Evolutionary conservation across 352 stramenopile species (phyloP).

Genomic region (Pythium catenulatum): DNA sequence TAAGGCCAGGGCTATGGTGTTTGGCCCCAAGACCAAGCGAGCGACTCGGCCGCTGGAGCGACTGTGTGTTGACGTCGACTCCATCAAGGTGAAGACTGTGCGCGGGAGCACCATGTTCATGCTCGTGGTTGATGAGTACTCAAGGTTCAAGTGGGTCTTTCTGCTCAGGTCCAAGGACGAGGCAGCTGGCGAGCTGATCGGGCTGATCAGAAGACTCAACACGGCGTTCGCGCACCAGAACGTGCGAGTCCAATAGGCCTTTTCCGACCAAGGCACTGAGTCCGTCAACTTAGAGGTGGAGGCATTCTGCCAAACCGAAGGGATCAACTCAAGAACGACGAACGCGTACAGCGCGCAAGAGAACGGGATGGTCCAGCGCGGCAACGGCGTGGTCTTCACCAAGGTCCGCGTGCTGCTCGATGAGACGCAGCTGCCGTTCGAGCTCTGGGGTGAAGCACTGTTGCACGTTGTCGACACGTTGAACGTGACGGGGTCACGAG

Average conservation of each 20-base stretch:
- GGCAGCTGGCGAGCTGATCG: not conserved
- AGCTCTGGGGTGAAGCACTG: constrained; percentile 45
- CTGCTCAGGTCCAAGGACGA: constrained; percentile 18
- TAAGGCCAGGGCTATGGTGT: not conserved
- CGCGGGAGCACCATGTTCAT: constrained; percentile 38
- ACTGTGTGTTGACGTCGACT: not conserved
- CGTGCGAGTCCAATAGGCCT: not conserved
- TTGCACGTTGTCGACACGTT: constrained; percentile 24
- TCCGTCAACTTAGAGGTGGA: constrained; percentile 2
- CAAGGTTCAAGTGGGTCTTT: constrained; percentile 53
- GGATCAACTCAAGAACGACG: not conserved
- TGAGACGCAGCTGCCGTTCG: constrained; percentile 20
- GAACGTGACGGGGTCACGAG: constrained; percentile 24
- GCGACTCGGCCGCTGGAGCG: not conserved
- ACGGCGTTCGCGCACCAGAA: not conserved
- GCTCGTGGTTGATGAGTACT: constrained; percentile 50
- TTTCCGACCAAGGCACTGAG: constrained; percentile 44
- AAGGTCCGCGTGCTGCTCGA: constrained; percentile 31
- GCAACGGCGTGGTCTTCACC: constrained; percentile 8
- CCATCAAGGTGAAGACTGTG: not conserved
- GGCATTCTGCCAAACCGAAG: not conserved
- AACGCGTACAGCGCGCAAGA: constrained; percentile 47
- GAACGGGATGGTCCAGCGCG: constrained; percentile 33
- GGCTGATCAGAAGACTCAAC: not conserved
- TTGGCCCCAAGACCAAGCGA: not conserved